A percentile compares a stretch with the other conserved stretches of the same genome.
Conservation (phyloP, 345 rosid genomes). For the Eucalyptus polyanthemos region DNA sequence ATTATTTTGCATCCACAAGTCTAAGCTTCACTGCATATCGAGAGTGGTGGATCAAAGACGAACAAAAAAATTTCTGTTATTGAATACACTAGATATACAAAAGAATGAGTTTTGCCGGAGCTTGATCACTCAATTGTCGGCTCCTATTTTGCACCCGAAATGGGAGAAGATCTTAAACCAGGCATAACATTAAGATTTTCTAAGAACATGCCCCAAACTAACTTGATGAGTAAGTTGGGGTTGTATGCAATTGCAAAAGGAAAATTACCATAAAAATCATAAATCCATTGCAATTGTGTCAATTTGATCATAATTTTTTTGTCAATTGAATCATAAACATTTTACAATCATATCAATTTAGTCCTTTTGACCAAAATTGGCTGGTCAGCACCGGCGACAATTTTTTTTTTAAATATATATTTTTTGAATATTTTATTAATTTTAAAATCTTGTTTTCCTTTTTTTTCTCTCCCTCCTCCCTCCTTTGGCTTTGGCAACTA, state of each 20-base stretch:
- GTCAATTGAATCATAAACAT: no score
- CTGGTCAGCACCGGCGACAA: rapidly evolving
- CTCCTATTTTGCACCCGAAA: not conserved
- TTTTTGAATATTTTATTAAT: no score
- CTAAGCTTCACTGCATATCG: not conserved
- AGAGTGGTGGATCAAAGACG: not conserved
- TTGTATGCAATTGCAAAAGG: not conserved
- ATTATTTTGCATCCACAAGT: not conserved
- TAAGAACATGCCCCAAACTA: not conserved
- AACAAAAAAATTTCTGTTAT: not conserved
- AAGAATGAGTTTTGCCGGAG: not conserved
- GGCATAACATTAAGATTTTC: not conserved
- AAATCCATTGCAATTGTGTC: no score
- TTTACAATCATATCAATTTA: no score
- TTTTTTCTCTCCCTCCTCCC: no score
- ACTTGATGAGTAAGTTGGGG: not conserved
- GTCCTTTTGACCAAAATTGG: no score
- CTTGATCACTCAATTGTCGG: not conserved
- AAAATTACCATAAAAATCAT: no score
- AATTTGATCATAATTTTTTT: no score
- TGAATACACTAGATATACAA: not conserved
- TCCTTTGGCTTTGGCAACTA: no score
- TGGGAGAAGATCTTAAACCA: not conserved
- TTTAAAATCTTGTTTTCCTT: no score
- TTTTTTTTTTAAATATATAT: no score